Evolutionary conservation across 306 rosid species (phyloP), one percentile per base, ranked within the genome.

Genomic region (Quercus ilex): DNA sequence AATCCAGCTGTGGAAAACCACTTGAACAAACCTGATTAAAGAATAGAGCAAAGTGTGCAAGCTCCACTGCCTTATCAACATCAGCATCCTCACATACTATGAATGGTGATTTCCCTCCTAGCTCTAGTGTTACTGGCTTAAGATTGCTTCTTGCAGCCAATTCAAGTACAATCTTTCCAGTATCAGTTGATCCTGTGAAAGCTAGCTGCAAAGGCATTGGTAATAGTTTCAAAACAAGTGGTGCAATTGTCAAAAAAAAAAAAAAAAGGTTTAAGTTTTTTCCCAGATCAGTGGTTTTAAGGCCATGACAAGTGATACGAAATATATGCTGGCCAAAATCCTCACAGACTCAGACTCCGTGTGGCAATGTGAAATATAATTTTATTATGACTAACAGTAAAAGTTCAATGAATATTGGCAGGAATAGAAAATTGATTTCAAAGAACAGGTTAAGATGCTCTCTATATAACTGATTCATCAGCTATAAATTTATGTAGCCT

Each of bases 61-160:
- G 82, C 85, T 94, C 99, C 55, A 94, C 97, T 43, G 99, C 97
- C 46, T 69, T 74, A 83, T 94, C 89, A 28, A 94, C 75, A 74
- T 94, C 97, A 75, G 97, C 97, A 59, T 92, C 99, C 63, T 94
- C 93, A 0, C 82, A 94, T 60, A 94, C 84, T 23, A 94, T 91
- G 90, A 94, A 92, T 79, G 99, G 99, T 4, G 99, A 94, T 82
- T 94, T 94, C 72, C 99, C 97, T 75, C 99, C 99, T 3, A 94
- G 97, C 87, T 94, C 99, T 71, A 94, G 83, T 55, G 99, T 92
- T 74, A 91, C 93, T 3, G 93, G 91, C 85, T 94, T 94, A 38
- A 94, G 93, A 80, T 94, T 94, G 89, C 99, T 94, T 79, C 74
- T 89, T 46, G 97, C 92, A 69, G 99, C 97, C 84, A 92, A 81